A percentile compares a stretch with the other conserved stretches of the same genome.
Evolutionary conservation across 768 basidiomycete species (phyloP).

Genomic region (Pleurotus salmoneostramineus): DNA sequence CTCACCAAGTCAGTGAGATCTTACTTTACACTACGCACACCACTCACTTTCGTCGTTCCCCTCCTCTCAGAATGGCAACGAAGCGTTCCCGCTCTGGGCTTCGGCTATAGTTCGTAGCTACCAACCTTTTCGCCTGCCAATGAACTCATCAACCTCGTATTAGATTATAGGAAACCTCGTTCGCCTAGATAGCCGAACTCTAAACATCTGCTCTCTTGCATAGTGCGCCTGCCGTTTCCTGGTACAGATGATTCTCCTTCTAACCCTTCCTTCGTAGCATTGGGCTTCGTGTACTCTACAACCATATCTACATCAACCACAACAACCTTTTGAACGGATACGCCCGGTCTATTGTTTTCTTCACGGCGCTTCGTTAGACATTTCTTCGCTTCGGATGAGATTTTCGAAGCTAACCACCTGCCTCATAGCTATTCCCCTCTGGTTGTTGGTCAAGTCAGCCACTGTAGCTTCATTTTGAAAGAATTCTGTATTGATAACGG

Average conservation of each 20-base stretch:
- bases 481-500: too few species aligned
- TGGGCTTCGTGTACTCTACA: conserved; percentile 15
- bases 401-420: not conserved
- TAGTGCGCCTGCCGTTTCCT: not conserved
- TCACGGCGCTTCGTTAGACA: not conserved
- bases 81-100: conserved; percentile 24
- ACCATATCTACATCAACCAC: conserved; percentile 20
- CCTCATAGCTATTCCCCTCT: not conserved
- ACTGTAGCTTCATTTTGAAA: not conserved
- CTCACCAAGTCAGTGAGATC: conserved; percentile 15
- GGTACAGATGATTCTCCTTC: not conserved
- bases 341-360: conserved; percentile 13
- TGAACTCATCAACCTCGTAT: not conserved
- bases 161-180: conserved; percentile 19
- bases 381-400: not conserved
- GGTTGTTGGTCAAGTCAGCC: not conserved
- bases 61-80: conserved; percentile 22
- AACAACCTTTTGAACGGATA: conserved; percentile 14
- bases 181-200: conserved; percentile 13
- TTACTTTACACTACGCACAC: not conserved
- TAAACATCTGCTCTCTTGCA: not conserved
- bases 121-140: conserved; percentile 2
- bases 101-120: conserved; percentile 16
- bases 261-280: conserved; percentile 10
- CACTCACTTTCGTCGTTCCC: not conserved